A percentile compares a stretch with the other conserved stretches of the same genome.
phyloP scores from a whole-genome alignment of 106 monocot species.

The Acorus calamus region DNA sequence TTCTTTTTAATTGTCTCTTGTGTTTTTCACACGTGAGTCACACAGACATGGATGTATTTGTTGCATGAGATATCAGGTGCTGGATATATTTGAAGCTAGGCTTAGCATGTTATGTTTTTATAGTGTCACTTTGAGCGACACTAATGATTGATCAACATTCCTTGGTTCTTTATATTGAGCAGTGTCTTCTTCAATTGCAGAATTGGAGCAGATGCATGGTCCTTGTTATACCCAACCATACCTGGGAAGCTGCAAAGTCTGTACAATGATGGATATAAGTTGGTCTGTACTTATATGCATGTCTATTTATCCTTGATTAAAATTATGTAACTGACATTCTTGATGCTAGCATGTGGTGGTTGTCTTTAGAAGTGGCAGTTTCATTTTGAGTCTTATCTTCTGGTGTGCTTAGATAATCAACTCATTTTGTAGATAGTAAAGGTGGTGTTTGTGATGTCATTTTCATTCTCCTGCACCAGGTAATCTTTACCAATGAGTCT shows the following conservation, averaged over 20 bases:
- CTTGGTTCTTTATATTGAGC: no score
- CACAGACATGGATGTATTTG: no score
- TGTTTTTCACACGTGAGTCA: no score
- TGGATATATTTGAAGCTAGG: no score
- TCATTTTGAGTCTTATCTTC: not conserved
- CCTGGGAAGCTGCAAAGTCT: constrained; percentile 66
- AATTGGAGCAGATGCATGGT: constrained; percentile 82
- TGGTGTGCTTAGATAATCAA: not conserved
- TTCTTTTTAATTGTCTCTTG: no score
- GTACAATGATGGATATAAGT: constrained; percentile 61
- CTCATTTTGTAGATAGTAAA: not conserved
- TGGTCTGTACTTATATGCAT: constrained; percentile 35
- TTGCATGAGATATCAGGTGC: not conserved
- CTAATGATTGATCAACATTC: no score
- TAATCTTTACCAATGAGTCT: constrained; percentile 93
- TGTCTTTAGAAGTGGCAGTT: not conserved
- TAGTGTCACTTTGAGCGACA: no score
- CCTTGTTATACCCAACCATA: constrained; percentile 66
- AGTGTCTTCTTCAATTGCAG: constrained; percentile 23
- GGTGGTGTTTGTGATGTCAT: not conserved
- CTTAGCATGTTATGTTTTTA: no score
- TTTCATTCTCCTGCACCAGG: constrained; percentile 30
- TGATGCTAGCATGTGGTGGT: not conserved
- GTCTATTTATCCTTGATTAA: not conserved
- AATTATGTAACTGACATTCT: not conserved